Percentiles rank a stretch among this genome's conserved stretches.
Conservation (phyloP, 768 basidiomycete genomes). For the Nidula microcarpa region DNA sequence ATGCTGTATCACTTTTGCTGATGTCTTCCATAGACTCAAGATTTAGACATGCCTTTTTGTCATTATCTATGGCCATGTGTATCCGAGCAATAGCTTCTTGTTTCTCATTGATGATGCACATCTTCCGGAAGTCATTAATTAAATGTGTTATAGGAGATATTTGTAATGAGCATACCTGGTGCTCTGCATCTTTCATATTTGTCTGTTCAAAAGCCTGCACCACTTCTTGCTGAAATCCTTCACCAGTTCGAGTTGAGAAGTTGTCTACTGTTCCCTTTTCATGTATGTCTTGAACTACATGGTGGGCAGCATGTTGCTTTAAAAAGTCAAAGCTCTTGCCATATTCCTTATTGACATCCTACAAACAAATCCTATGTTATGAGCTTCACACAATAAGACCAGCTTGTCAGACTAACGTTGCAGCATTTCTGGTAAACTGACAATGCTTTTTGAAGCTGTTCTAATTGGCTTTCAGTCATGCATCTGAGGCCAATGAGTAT, state of each 20-base stretch:
- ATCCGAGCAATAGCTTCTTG: constrained; percentile 23
- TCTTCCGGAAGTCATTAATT: constrained; percentile 8
- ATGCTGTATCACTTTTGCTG: too few relatives aligned
- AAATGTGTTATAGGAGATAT: not conserved
- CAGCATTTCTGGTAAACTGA: constrained; percentile 11
- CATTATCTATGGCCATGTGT: constrained; percentile 16
- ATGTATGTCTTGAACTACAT: constrained; percentile 17
- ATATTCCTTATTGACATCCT: constrained; percentile 14
- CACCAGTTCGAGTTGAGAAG: constrained; percentile 20
- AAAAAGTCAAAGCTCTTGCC: constrained; percentile 23
- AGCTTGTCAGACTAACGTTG: constrained; percentile 2
- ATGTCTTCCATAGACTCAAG: too few relatives aligned
- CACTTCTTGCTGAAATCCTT: constrained; percentile 27
- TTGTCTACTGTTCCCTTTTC: constrained; percentile 22
- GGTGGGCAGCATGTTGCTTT: constrained; percentile 20
- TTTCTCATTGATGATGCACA: constrained; percentile 18
- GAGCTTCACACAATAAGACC: not conserved
- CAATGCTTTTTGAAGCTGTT: constrained; percentile 9
- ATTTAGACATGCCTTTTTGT: constrained; percentile 5
- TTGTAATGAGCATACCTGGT: constrained; percentile 15
- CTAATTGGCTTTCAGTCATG: constrained; percentile 17
- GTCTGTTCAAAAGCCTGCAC: constrained; percentile 21
- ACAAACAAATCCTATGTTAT: constrained; percentile 1
- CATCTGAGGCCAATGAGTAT: constrained; percentile 20
- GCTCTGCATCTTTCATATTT: constrained; percentile 20